These are phyloP conservation scores for Flaveria brownii DNA, from an alignment of 129 eudicot species.

Conservation along the genomic window DNA sequence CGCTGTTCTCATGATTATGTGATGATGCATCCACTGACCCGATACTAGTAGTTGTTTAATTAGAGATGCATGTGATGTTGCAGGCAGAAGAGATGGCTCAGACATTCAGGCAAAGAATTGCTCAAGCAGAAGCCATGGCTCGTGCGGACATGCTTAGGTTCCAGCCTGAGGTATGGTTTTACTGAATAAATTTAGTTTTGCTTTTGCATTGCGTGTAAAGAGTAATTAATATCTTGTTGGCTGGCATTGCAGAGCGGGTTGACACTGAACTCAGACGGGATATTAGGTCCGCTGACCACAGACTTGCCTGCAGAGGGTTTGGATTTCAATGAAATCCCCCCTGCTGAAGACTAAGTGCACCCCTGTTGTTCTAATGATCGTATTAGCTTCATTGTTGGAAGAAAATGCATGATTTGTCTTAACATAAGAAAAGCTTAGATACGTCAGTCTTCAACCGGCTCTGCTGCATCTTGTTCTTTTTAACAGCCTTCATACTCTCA, in stretches of 20 bases:
- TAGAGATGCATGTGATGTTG: not conserved
- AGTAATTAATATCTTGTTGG: no score
- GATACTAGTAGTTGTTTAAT: not conserved
- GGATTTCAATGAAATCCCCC: slow-evolving; percentile 60
- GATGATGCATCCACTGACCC: no score
- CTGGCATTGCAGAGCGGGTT: slow-evolving; percentile 34
- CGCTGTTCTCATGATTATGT: no score
- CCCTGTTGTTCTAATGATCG: no score
- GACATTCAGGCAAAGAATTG: slow-evolving; percentile 91
- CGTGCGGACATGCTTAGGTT: slow-evolving; percentile 97
- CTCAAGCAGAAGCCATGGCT: slow-evolving; percentile 99
- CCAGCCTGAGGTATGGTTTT: slow-evolving; percentile 74
- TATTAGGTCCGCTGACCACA: slow-evolving; percentile 39
- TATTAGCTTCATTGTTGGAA: no score
- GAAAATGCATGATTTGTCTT: no score
- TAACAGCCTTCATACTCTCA: no score
- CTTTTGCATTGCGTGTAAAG: no score
- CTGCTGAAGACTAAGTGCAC: slow-evolving; percentile 34
- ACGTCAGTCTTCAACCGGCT: no score
- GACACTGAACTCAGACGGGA: slow-evolving; percentile 60
- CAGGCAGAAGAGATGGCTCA: slow-evolving; percentile 99
- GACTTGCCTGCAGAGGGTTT: slow-evolving; percentile 58
- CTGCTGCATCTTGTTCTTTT: no score
- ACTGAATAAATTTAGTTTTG: not conserved
- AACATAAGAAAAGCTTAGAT: no score